These are phyloP conservation scores for Mycena kentingensis DNA, from an alignment of 768 basidiomycete genomes.

Conservation along the genomic window DNA sequence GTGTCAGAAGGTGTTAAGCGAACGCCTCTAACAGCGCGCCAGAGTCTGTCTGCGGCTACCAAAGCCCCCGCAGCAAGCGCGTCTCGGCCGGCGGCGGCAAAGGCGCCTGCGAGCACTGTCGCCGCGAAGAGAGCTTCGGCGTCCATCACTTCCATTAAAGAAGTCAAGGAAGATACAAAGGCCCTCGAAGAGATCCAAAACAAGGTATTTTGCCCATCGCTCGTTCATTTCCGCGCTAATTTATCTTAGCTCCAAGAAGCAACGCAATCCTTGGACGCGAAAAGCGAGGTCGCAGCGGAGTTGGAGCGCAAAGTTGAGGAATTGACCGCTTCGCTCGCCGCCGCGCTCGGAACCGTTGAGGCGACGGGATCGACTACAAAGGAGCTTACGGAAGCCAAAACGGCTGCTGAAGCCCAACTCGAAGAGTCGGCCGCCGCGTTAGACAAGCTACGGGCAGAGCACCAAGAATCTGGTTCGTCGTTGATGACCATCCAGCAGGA, in stretches of 20 bases:
- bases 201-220: slow-evolving; percentile 44
- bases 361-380: slow-evolving; percentile 46
- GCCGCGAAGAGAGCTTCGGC: slow-evolving; percentile 46
- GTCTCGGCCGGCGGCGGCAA: slow-evolving; percentile 31
- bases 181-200: slow-evolving; percentile 57
- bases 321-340: slow-evolving; percentile 52
- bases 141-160: slow-evolving; percentile 76
- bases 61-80: slow-evolving; percentile 35
- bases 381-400: slow-evolving; percentile 52
- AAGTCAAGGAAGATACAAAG: slow-evolving; percentile 64
- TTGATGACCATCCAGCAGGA: slow-evolving; percentile 49
- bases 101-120: slow-evolving; percentile 33
- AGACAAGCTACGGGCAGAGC: slow-evolving; percentile 35
- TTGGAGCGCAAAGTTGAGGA: slow-evolving; percentile 56
- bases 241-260: slow-evolving; percentile 59
- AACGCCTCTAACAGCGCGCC: slow-evolving; percentile 43
- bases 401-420: slow-evolving; percentile 50
- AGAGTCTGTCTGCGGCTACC: slow-evolving; percentile 41
- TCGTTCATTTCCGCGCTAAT: neutral
- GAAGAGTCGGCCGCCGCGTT: slow-evolving; percentile 44
- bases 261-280: slow-evolving; percentile 52
- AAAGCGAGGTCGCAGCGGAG: slow-evolving; percentile 48
- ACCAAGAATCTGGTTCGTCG: slow-evolving; percentile 34
- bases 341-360: slow-evolving; percentile 47
- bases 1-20: slow-evolving; percentile 68